Evolutionary conservation across 169 alveolate genomes (phyloP).

Genomic region (Plasmodium coatneyi): DNA sequence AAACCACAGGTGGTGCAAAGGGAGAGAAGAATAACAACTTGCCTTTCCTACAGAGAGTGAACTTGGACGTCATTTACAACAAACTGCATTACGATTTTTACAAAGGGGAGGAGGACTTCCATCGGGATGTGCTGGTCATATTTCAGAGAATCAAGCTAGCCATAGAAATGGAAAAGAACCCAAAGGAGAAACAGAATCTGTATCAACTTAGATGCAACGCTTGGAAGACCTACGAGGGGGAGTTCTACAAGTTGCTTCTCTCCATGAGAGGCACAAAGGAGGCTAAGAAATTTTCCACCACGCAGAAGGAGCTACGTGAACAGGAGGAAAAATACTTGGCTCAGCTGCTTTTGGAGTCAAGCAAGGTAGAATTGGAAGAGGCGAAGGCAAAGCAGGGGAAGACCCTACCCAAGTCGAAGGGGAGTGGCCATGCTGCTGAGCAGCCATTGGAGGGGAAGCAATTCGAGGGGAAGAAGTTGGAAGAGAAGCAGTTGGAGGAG

Average conservation of each 20-base stretch:
- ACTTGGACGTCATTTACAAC: conserved; percentile 28
- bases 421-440: background rate
- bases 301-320: background rate
- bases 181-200: conserved; percentile 15
- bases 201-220: conserved; percentile 1
- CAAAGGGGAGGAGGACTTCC: conserved; percentile 22
- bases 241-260: conserved; percentile 25
- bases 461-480: background rate
- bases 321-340: conserved; percentile 13
- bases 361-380: background rate
- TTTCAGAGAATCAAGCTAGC: conserved; percentile 1
- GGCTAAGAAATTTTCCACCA: conserved; percentile 7
- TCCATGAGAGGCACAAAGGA: conserved; percentile 50
- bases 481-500: background rate
- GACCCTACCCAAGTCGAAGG: background rate
- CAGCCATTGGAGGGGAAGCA: background rate
- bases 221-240: conserved; percentile 25
- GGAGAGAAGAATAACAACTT: background rate
- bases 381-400: background rate
- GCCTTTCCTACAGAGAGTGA: background rate
- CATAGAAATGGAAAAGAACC: conserved; percentile 7
- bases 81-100: conserved; percentile 52
- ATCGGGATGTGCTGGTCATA: conserved; percentile 17
- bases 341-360: background rate
- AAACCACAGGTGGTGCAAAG: background rate